These are phyloP conservation scores for Alternaria sp. DNA, from an alignment of 2,329 filamentous ascomycete species.

Conservation along the genomic window DNA sequence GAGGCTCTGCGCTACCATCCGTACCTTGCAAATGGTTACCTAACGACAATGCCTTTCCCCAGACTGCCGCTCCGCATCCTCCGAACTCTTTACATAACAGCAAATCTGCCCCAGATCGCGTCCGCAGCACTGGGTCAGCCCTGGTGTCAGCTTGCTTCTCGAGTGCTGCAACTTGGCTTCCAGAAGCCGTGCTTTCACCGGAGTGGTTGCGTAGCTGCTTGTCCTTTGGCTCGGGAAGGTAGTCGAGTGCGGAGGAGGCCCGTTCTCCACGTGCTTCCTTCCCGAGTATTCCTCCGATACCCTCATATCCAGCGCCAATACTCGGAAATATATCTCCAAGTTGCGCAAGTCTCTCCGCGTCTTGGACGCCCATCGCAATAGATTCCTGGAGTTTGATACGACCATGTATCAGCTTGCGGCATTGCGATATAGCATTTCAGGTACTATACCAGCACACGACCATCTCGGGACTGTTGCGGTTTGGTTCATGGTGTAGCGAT, in stretches of 20 bases:
- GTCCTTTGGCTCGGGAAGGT: not conserved
- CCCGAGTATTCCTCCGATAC: not conserved
- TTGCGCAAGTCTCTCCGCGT: not conserved
- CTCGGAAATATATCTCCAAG: not conserved
- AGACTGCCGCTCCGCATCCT: constrained; percentile 5
- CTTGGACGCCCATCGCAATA: not conserved
- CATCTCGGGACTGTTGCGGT: not conserved
- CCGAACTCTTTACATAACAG: constrained; percentile 5
- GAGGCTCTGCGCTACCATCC: constrained; percentile 1
- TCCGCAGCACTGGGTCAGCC: constrained; percentile 9
- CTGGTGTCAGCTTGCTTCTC: not conserved
- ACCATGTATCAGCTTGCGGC: not conserved
- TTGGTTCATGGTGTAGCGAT: not conserved
- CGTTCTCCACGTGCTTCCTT: not conserved
- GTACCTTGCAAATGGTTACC: constrained; percentile 2
- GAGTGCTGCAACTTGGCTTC: not conserved
- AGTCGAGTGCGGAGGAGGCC: not conserved
- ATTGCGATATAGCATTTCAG: not conserved
- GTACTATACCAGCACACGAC: not conserved
- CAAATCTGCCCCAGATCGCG: constrained; percentile 10
- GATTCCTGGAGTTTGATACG: not conserved
- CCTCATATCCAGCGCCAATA: not conserved
- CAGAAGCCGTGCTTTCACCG: not conserved
- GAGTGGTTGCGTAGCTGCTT: not conserved
- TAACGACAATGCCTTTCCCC: constrained; percentile 4